Base-by-base conservation (phyloP, 345 rosid species). In the Jatropha curcas region DNA sequence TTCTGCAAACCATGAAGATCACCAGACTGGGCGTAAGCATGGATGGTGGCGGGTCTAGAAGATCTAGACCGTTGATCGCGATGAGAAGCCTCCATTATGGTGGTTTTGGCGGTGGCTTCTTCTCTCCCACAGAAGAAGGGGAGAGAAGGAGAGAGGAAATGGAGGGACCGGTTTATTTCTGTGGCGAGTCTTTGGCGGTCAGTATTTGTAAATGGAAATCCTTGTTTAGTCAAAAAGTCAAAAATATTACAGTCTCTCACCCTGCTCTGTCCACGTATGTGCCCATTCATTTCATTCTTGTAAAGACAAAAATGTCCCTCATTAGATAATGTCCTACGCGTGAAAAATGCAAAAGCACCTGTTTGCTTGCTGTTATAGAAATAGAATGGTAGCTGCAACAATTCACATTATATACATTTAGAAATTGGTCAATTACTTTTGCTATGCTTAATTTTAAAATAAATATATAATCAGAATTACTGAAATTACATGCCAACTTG, bases 21-120 rank as follows among this genome's bases (percentile, higher is more conserved):
- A 24, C 99, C 99, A 25, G 91, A 85, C 71, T 86, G 98, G 53
- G 98, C 97, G 71, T 78, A 90, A 77, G 80, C 88, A 81, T 96
- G 99, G 80, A 96, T 83, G 78, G 97, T 91, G 85, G 85, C 77
- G 66, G 89, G 87, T 71, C 81, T 89, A 74, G 79, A 83, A 79
- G 90, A 88, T 88, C 99, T 89, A 34, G 84, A 79, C 62, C 92
- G 89, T 63, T 74, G 88, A 81, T 77, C 88, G 41, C 80, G 89
- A 61, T 24, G 60, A 60, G 43, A 11, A 69, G 61, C 59, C 62
- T 75, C 71, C 79, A 74, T 72, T 50, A 24, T 48, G n/a, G n/a
- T 28, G n/a, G 16, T n/a, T 27, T 51, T 12, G 5, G 9, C 1
- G 28, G 34, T 24, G 4, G 14, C 65, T 66, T 59, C 45, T n/a